Evolutionary conservation across 768 basidiomycete genomes (phyloP).

Genomic region (Podaxis carcinomalis): DNA sequence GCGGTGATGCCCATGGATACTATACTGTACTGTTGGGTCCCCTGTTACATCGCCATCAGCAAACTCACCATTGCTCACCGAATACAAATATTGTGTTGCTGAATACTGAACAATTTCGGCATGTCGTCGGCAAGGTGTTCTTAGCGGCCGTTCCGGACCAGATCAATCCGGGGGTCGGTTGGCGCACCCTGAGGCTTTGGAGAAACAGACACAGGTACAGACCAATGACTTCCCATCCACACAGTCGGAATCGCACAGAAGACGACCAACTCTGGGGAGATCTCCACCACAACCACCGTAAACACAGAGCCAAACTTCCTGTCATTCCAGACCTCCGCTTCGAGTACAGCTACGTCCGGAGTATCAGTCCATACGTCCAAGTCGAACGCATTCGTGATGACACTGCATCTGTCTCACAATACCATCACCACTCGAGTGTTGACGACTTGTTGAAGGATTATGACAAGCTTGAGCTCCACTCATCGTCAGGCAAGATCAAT

Average conservation of each 20-base stretch:
- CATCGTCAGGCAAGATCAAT: constrained; percentile 15
- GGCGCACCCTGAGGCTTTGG: background rate
- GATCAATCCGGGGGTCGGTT: background rate
- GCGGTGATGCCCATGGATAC: background rate
- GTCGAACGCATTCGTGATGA: background rate
- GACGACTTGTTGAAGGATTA: constrained; percentile 21
- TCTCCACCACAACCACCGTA: constrained; percentile 71
- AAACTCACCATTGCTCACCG: constrained; percentile 3
- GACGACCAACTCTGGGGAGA: background rate
- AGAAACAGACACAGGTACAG: background rate
- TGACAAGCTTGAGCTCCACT: constrained; percentile 23
- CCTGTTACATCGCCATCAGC: constrained; percentile 9
- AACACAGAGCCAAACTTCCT: constrained; percentile 73
- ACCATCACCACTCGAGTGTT: constrained; percentile 4
- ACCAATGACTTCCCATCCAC: background rate
- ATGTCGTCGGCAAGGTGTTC: too few species aligned
- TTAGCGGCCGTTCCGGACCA: background rate
- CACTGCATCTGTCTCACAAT: background rate
- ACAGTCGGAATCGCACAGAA: background rate
- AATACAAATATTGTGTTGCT: background rate
- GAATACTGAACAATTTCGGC: background rate
- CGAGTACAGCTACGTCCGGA: constrained; percentile 66
- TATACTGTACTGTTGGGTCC: background rate
- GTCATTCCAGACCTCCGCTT: constrained; percentile 72
- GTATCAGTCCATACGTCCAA: constrained; percentile 45